phyloP scores from a whole-genome alignment of 148 eudicot genomes.

The Heliamphora exappendiculata region DNA sequence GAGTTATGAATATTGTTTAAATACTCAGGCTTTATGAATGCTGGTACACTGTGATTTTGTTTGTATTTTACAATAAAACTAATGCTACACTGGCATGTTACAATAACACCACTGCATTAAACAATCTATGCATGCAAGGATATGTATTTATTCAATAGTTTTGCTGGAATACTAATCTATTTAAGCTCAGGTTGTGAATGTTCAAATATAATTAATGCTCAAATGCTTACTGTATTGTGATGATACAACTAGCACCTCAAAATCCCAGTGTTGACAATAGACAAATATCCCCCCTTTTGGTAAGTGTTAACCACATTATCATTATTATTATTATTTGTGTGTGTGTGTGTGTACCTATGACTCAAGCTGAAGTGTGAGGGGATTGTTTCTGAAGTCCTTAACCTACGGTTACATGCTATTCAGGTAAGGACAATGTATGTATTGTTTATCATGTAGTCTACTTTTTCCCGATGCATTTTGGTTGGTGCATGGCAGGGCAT shows the following conservation, averaged over 20 bases:
- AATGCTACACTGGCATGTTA: background rate
- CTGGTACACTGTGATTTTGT: background rate
- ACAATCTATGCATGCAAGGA: background rate
- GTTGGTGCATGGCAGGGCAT: constrained; percentile 6
- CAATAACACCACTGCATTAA: background rate
- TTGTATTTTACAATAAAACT: background rate
- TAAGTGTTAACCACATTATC: background rate
- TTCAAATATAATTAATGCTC: background rate
- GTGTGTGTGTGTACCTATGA: too few species aligned
- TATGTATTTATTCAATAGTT: background rate
- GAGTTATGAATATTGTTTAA: background rate
- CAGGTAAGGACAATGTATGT: background rate
- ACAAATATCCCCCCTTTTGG: background rate
- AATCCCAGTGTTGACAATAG: background rate
- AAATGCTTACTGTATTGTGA: background rate
- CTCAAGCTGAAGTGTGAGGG: background rate
- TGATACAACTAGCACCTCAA: background rate
- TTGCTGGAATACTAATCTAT: background rate
- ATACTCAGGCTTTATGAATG: background rate
- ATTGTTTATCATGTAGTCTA: background rate
- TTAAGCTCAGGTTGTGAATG: background rate
- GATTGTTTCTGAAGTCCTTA: background rate
- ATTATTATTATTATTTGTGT: too few species aligned
- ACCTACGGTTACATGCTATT: background rate
- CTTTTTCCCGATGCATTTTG: background rate